Base-by-base conservation (phyloP, 208 protist species). In the Giardia duodenalis region DNA sequence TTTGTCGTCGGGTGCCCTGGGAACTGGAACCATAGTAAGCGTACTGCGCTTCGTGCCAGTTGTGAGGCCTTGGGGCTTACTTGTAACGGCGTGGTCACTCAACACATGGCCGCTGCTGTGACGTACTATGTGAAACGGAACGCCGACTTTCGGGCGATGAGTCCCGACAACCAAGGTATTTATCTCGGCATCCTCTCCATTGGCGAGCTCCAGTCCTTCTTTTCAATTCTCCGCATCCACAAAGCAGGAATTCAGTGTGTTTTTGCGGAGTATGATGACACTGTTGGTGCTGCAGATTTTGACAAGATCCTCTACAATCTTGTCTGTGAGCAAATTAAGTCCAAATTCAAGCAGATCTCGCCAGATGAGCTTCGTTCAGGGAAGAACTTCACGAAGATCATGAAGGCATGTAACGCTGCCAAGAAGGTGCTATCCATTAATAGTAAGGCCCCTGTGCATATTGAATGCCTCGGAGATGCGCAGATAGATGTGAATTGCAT, bases 351-450 rank as follows among this genome's bases (percentile, higher is more conserved):
- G 4, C 4, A 46, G 44, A 91, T 91, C 1, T 42, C 45, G n/a
- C 10, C 1, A 45, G 88, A 91, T 91, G 88, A 91, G 44, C 44
- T 91, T 42, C 0, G 2, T 48, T 48, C 43, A 2, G 45, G 45
- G 4, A 91, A 91, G 44, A 47, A 19, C 45, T 47, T 47, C 2
- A 91, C 45, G n/a, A 91, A 91, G 45, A 91, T 91, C 43, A 47
- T 91, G 88, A 91, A 91, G 88, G 88, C 88, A 48, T 22, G 42
- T 47, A 91, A 91, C 44, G 10, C 2, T 42, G 88, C 44, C n/a
- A 91, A 91, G 88, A 91, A 91, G 44, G 45, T 45, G n/a, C 44
- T 91, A 19, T 47, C 10, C 4, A 47, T 91, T 91, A 91, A 91
- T n/a, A 2, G n/a, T 47, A 19, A 1, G 39, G 88, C 88, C 1